Percentiles rank a stretch among this genome's conserved stretches.
Conservation (phyloP, 768 basidiomycete species). For the Suillus plorans region DNA sequence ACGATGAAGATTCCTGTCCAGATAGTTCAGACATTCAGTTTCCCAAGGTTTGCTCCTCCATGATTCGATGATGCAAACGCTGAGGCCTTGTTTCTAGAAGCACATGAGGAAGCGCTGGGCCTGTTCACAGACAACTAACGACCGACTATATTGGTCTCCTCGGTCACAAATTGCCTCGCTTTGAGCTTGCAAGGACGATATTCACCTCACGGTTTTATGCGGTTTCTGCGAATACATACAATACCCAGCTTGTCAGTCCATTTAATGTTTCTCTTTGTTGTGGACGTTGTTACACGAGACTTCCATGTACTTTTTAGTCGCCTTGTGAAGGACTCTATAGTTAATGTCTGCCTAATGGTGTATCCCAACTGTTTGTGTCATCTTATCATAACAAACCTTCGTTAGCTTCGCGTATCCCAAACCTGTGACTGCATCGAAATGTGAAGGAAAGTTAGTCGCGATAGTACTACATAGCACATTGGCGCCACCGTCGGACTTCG, state of each 20-base stretch:
- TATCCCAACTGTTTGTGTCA: background rate
- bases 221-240: background rate
- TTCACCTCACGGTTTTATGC: background rate
- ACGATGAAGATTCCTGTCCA: background rate
- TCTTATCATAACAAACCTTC: background rate
- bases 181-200: background rate
- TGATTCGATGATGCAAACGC: background rate
- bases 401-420: background rate
- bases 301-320: background rate
- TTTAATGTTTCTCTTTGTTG: background rate
- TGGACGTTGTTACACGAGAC: background rate
- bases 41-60: slow-evolving; percentile 20
- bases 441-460: background rate
- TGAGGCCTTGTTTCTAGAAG: slow-evolving; percentile 12
- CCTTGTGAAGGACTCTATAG: background rate
- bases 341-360: background rate
- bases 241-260: background rate
- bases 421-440: background rate
- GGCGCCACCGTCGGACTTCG: background rate
- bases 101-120: slow-evolving; percentile 18
- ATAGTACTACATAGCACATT: background rate
- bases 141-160: background rate
- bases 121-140: slow-evolving; percentile 1
- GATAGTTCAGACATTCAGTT: slow-evolving; percentile 4
- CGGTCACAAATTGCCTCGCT: background rate